phyloP scores from a whole-genome alignment of 2,329 filamentous ascomycete species.

The Bisporella sp. region DNA sequence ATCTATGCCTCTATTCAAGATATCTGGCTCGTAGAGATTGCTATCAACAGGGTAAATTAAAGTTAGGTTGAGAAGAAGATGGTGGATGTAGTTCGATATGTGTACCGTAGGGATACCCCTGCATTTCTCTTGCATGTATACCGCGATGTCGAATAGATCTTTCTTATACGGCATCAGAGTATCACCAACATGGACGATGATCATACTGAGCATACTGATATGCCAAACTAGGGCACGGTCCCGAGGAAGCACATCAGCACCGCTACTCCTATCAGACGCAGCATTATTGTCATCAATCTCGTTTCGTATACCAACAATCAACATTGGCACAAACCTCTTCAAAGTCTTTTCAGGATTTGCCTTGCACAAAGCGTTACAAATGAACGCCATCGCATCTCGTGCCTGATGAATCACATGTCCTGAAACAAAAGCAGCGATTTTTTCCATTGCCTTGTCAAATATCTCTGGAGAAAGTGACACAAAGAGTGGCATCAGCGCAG shows the following conservation, averaged over 20 bases:
- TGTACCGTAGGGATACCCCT: slow-evolving; percentile 90
- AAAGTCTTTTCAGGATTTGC: slow-evolving; percentile 90
- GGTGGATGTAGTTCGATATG: slow-evolving; percentile 96
- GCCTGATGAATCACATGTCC: slow-evolving; percentile 96
- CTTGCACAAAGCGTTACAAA: slow-evolving; percentile 93
- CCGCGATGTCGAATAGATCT: slow-evolving; percentile 82
- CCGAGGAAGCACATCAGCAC: slow-evolving; percentile 85
- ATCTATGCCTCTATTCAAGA: slow-evolving; percentile 63
- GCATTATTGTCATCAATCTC: slow-evolving; percentile 97
- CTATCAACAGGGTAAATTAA: slow-evolving; percentile 91
- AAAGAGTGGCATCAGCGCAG: slow-evolving; percentile 83
- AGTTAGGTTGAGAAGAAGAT: slow-evolving; percentile 88
- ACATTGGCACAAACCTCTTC: slow-evolving; percentile 81
- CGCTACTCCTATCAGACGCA: slow-evolving; percentile 88
- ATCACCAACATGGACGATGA: slow-evolving; percentile 88
- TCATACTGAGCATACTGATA: slow-evolving; percentile 95
- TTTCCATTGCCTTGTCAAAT: slow-evolving; percentile 86
- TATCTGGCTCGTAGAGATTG: slow-evolving; percentile 74
- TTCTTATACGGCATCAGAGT: slow-evolving; percentile 84
- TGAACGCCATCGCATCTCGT: slow-evolving; percentile 96
- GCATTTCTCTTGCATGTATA: slow-evolving; percentile 96
- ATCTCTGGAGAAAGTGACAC: slow-evolving; percentile 87
- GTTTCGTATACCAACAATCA: slow-evolving; percentile 85
- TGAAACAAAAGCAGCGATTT: slow-evolving; percentile 84
- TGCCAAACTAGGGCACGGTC: slow-evolving; percentile 95